These are phyloP conservation scores for Aspergillus olivimuriae DNA, from an alignment of 495 filamentous ascomycete genomes.

Conservation along the genomic window DNA sequence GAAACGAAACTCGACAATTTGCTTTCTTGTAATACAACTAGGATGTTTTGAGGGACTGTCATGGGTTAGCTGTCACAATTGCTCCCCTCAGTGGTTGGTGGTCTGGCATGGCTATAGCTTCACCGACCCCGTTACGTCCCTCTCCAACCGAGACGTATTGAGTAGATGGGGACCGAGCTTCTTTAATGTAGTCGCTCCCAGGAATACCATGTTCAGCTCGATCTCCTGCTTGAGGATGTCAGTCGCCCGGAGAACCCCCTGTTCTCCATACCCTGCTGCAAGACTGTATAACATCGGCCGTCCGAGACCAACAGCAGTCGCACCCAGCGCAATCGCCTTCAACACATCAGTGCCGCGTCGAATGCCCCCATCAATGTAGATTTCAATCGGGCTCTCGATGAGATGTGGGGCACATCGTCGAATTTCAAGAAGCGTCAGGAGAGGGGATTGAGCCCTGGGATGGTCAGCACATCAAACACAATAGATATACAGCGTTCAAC, in stretches of 20 bases:
- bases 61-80: too few species aligned
- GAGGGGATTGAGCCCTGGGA: slow-evolving; percentile 70
- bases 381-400: slow-evolving; percentile 60
- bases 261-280: slow-evolving; percentile 47
- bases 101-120: slow-evolving; percentile 25
- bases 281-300: slow-evolving; percentile 82
- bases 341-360: slow-evolving; percentile 80
- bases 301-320: slow-evolving; percentile 79
- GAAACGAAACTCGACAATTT: not conserved
- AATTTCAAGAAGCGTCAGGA: slow-evolving; percentile 63
- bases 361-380: slow-evolving; percentile 80
- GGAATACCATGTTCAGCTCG: slow-evolving; percentile 33
- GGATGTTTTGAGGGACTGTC: too few species aligned
- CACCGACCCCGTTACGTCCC: slow-evolving; percentile 27
- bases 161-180: slow-evolving; percentile 29
- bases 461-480: slow-evolving; percentile 70
- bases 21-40: too few species aligned
- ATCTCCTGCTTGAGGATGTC: slow-evolving; percentile 33
- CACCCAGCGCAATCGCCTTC: slow-evolving; percentile 81
- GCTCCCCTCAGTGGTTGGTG: too few species aligned
- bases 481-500: too few species aligned
- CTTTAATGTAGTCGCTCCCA: slow-evolving; percentile 22
- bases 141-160: slow-evolving; percentile 31
- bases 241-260: slow-evolving; percentile 26
- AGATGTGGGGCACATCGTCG: slow-evolving; percentile 53